Evolutionary conservation across 306 rosid species (phyloP), one percentile per base, ranked within the genome.

Genomic region (Ochetophila trinervis): DNA sequence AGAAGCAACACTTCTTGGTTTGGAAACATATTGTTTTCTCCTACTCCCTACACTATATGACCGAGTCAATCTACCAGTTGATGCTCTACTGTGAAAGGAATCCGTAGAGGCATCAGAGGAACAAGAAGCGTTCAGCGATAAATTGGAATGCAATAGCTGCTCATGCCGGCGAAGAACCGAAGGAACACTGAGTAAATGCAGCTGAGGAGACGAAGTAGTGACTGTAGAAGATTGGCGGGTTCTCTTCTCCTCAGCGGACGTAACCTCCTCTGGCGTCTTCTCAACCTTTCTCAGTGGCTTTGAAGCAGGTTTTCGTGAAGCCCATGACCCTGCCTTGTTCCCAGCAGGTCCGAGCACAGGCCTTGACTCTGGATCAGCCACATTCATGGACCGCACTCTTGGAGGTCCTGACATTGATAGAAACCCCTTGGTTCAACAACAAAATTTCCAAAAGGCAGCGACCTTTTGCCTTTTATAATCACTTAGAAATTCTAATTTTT

Each of bases 71-170:
- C 93, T 86, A 42, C 96, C 93, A 0, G 93, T 86, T 53, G 96
- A 89, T 20, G 96, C 84, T 71, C 93, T 81, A 62, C 96, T 89
- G 34, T 78, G 88, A 72, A 89, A 84, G 1, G 96, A 89, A 73
- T 89, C 96, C 0, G 96, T 84, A n/a, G 96, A 89, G 21, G 96
- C 96, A 62, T 89, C 96, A 0, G 96, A 89, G 4, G 96, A 89
- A 78, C 96, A 89, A 0, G 96, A 89, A 52, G 96, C 96, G 66
- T 78, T 84, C 53, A 89, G 63, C 2, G 96, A 89, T 66, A 89
- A 57, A 74, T 80, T 89, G 22, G 87, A 82, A 65, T 84, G 90
- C 74, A 89, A 53, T 30, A 89, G 62, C 77, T 84, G 88, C 81
- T 89, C 96, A 15, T 86, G 93, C 45, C 90, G 79, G 69, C 88